Evolutionary conservation across 2,329 filamentous ascomycete species (phyloP).

Genomic region (Botrytis cinerea): DNA sequence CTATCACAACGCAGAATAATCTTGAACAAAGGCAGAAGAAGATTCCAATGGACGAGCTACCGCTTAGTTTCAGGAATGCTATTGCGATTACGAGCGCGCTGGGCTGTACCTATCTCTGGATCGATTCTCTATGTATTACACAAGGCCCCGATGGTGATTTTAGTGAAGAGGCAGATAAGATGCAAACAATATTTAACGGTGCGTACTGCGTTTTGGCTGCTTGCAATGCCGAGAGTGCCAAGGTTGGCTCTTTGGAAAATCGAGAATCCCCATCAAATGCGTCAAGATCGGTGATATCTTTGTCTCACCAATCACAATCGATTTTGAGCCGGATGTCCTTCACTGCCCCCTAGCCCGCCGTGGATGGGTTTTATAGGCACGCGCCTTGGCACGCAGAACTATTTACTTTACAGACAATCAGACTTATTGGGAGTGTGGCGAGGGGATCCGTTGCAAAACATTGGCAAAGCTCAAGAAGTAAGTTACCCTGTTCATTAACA

Average conservation of each 20-base stretch:
- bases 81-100: conserved; percentile 37
- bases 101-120: conserved; percentile 40
- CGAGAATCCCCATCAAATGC: not conserved
- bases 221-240: conserved; percentile 10
- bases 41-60: conserved; percentile 29
- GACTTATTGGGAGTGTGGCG: conserved; percentile 46
- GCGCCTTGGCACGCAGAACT: conserved; percentile 42
- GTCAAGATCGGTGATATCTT: not conserved
- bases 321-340: conserved; percentile 43
- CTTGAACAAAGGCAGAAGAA: conserved; percentile 9
- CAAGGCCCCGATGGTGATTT: conserved; percentile 39
- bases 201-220: conserved; percentile 24
- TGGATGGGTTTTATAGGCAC: conserved; percentile 48
- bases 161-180: conserved; percentile 33
- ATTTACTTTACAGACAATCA: conserved; percentile 44
- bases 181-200: conserved; percentile 34
- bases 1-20: conserved; percentile 7
- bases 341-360: conserved; percentile 41
- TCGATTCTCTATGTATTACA: conserved; percentile 42
- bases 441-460: conserved; percentile 43
- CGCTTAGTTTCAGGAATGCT: conserved; percentile 37
- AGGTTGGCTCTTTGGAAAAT: not conserved
- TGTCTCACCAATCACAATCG: conserved; percentile 27
- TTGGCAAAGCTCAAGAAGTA: conserved; percentile 42
- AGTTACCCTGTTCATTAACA: not conserved